Evolutionary conservation across 2,329 filamentous ascomycete genomes (phyloP), one percentile per base, ranked within the genome.

Genomic region (Colletotrichum truncatum): DNA sequence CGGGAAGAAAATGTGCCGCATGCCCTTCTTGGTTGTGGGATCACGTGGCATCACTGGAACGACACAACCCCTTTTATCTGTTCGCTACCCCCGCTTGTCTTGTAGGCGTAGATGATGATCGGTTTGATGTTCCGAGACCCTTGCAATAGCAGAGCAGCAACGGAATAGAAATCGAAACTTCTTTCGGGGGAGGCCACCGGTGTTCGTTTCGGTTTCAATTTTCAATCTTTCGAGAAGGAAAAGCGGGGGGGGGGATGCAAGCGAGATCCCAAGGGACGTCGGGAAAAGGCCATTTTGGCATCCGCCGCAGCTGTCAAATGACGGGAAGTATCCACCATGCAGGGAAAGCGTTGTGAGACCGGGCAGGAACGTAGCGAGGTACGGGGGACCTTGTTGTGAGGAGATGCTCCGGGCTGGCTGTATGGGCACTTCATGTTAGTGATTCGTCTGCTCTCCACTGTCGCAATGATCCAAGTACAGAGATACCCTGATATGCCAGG

Each of bases 251-350:
- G 38, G 46, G 36, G 43, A 32, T 21, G 49, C 41, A 49, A 51
- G 48, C 57, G 57, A 55, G 43, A 49, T 51, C 46, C 16, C 53
- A 39, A 57, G 41, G 48, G 32, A 34, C 38, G 48, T 61, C 56
- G 55, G 55, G 39, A 61, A 64, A 65, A 65, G 56, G 56, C 62
- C 62, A 65, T 65, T 54, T 52, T 54, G 56, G 55, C 56, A 64
- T 39, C 61, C 48, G 39, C 30, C 49, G 49, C 49, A 64, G 64
- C 64, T 67, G 64, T 67, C 64, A 65, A 64, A 67, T 48, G 51
- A 55, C 64, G 64, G 64, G 60, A 64, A 60, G 54, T 16, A 30
- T 46, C 64, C 64, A 59, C 64, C n/a, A 7, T 58, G 38, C 59
- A 64, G 55, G 48, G 54, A 54, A 41, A 16, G n/a, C 28, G 41